phyloP scores from a whole-genome alignment of 495 filamentous ascomycete species.

The Endocarpon pusillum region DNA sequence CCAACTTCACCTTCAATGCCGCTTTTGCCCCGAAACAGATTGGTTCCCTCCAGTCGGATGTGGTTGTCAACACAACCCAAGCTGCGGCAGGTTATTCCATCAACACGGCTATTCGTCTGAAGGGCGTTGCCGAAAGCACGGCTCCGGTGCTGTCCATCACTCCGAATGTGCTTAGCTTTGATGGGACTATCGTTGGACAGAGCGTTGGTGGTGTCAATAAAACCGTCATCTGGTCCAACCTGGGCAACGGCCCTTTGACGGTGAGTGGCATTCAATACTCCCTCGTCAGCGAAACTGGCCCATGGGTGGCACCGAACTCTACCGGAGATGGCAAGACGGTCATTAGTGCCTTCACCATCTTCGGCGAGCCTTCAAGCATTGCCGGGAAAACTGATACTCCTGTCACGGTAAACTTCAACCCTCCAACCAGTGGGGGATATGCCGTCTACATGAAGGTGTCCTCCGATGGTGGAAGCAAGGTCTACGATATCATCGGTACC shows the following conservation, averaged over 20 bases:
- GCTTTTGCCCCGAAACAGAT: slow-evolving; percentile 18
- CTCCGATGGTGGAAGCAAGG: slow-evolving; percentile 24
- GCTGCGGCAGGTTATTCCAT: slow-evolving; percentile 12
- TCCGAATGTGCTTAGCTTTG: slow-evolving; percentile 17
- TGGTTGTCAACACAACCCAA: slow-evolving; percentile 23
- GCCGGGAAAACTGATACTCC: slow-evolving; percentile 12
- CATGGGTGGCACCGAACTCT: slow-evolving; percentile 17
- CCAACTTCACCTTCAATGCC: slow-evolving; percentile 22
- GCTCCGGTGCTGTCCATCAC: slow-evolving; percentile 3
- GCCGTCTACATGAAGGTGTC: slow-evolving; percentile 21
- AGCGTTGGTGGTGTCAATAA: slow-evolving; percentile 11
- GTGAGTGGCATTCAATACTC: slow-evolving; percentile 10
- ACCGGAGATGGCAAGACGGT: slow-evolving; percentile 15
- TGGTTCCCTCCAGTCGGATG: slow-evolving; percentile 24
- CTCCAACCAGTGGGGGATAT: slow-evolving; percentile 20
- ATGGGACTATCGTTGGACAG: slow-evolving; percentile 19
- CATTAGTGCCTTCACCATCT: slow-evolving; percentile 25
- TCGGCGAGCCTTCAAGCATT: slow-evolving; percentile 19
- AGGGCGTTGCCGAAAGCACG: slow-evolving; percentile 6
- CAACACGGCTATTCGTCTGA: slow-evolving; percentile 8
- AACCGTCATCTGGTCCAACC: slow-evolving; percentile 7
- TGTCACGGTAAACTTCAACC: slow-evolving; percentile 24
- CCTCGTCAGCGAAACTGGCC: slow-evolving; percentile 16
- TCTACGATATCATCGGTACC: slow-evolving; percentile 21
- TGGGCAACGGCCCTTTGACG: slow-evolving; percentile 1